phyloP scores from a whole-genome alignment of 23 red algal species.

The Gracilariopsis chorda region DNA sequence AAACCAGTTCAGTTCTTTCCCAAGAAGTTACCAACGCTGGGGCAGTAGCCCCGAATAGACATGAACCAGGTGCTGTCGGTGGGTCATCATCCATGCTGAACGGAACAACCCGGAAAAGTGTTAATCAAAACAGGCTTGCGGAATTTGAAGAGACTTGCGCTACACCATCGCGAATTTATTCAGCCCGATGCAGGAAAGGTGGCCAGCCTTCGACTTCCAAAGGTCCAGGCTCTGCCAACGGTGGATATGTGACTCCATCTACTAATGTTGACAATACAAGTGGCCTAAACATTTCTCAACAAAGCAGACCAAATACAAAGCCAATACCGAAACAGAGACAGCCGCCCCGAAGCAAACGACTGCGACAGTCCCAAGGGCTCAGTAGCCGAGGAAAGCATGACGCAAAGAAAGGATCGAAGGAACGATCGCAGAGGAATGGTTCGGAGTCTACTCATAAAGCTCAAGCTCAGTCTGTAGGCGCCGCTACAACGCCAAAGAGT shows the following conservation, averaged over 20 bases:
- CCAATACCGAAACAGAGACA: not conserved
- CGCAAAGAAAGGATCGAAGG: not conserved
- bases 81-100: too few relatives aligned
- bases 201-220: not conserved
- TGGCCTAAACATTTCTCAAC: not conserved
- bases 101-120: too few relatives aligned
- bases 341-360: not conserved
- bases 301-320: not conserved
- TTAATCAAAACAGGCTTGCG: too few relatives aligned
- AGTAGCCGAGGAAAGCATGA: not conserved
- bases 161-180: not conserved
- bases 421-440: not conserved
- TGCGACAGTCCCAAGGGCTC: not conserved
- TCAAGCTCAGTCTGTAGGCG: not conserved
- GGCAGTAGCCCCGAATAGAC: too few relatives aligned
- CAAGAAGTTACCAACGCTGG: too few relatives aligned
- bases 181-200: not conserved
- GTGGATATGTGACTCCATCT: not conserved
- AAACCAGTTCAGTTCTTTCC: not conserved
- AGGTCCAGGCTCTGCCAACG: not conserved
- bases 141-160: not conserved
- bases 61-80: too few relatives aligned
- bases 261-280: too few relatives aligned
- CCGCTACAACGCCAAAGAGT: constrained; percentile 27
- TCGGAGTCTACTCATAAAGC: not conserved